Conservation (phyloP, 352 stramenopile species). For the Globisporangium lucens region DNA sequence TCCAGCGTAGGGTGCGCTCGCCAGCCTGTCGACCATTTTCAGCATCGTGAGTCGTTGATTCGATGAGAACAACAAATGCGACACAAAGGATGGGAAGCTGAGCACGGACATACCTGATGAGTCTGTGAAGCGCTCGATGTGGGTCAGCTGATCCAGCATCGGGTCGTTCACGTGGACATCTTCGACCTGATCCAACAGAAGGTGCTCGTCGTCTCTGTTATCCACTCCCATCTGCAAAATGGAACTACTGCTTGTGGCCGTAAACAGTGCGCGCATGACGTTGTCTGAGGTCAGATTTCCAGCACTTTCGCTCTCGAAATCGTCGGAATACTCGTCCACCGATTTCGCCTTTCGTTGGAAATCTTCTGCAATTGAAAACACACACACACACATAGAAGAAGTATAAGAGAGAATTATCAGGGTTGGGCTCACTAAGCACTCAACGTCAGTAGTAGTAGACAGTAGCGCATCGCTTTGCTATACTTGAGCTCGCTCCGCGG, state of each 20-base stretch:
- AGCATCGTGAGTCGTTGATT: not conserved
- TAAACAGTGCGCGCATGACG: constrained; percentile 15
- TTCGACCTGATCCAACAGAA: constrained; percentile 2
- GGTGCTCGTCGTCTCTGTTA: not conserved
- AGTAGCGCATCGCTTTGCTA: not conserved
- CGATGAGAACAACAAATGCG: not conserved
- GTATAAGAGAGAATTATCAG: not conserved
- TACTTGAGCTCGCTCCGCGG: not conserved
- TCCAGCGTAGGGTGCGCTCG: constrained; percentile 10
- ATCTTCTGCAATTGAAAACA: not conserved
- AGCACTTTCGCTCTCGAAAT: constrained; percentile 11
- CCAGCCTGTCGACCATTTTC: constrained; percentile 9
- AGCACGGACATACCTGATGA: constrained; percentile 20
- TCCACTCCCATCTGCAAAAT: not conserved
- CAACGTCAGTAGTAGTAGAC: not conserved
- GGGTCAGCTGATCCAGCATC: constrained; percentile 54
- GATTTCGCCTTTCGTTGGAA: not conserved
- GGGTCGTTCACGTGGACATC: constrained; percentile 41
- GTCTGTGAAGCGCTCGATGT: constrained; percentile 57
- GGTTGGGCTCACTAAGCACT: not conserved
- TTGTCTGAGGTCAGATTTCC: not conserved
- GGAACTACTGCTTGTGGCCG: not conserved
- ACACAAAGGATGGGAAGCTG: not conserved
- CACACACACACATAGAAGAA: not conserved
- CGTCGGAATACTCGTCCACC: constrained; percentile 17